Evolutionary conservation across 2,329 filamentous ascomycete genomes (phyloP).

Genomic region (Monosporascus sp.): DNA sequence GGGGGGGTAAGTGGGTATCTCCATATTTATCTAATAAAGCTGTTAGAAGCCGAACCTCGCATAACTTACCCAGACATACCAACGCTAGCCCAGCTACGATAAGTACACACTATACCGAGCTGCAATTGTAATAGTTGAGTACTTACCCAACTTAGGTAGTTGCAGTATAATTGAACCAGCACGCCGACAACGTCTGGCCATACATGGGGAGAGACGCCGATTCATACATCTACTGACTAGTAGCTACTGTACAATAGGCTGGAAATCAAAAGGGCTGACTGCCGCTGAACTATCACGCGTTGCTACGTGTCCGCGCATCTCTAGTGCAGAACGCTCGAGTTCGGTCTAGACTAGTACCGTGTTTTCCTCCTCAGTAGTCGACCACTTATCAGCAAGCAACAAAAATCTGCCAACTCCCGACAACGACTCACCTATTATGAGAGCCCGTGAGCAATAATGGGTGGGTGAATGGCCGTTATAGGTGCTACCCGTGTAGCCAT

Average conservation of each 20-base stretch:
- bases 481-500: too few species aligned
- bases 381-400: not conserved
- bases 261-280: not conserved
- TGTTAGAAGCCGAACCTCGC: too few species aligned
- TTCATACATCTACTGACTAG: not conserved
- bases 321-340: not conserved
- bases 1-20: too few species aligned
- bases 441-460: not conserved
- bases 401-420: not conserved
- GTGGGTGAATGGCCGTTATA: not conserved
- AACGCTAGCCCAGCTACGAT: too few species aligned
- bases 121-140: too few species aligned
- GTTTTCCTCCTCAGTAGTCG: too few species aligned
- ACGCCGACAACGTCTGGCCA: not conserved
- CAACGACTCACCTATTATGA: not conserved
- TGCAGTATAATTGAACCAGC: not conserved
- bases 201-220: not conserved
- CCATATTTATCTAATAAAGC: too few species aligned
- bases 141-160: not conserved
- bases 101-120: too few species aligned
- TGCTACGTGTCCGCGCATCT: not conserved
- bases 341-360: not conserved
- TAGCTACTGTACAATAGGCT: not conserved
- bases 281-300: not conserved
- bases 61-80: too few species aligned